These are phyloP conservation scores for Haematococcus lacustris DNA, from an alignment of 139 green algal genomes.

Conservation along the genomic window DNA sequence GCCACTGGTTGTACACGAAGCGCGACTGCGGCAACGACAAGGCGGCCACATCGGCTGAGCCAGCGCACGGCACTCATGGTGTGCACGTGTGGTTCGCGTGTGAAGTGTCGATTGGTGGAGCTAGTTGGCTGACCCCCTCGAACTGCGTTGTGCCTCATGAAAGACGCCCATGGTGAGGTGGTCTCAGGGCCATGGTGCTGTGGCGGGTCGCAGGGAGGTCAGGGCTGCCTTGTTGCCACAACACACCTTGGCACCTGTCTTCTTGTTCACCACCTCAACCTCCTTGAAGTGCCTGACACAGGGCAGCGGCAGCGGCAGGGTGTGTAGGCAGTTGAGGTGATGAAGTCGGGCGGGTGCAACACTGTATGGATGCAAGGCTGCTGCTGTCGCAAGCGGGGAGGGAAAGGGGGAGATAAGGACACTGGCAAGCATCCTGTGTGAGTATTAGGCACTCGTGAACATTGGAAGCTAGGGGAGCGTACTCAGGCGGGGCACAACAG, in stretches of 20 bases:
- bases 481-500: neutral
- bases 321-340: neutral
- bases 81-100: neutral
- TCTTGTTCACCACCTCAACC: constrained; percentile 34
- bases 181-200: neutral
- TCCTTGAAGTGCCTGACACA: constrained; percentile 35
- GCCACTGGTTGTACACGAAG: constrained; percentile 32
- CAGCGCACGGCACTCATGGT: neutral
- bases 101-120: neutral
- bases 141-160: neutral
- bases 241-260: constrained; percentile 15
- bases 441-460: neutral
- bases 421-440: constrained; percentile 5
- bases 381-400: too few relatives aligned
- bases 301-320: neutral
- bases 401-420: neutral
- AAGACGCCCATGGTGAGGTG: neutral
- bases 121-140: neutral
- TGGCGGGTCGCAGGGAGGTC: neutral
- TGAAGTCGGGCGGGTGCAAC: neutral
- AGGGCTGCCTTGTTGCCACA: too few relatives aligned
- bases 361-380: neutral
- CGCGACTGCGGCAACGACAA: neutral
- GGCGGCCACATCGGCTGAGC: neutral
- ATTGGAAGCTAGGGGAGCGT: neutral